A percentile compares a stretch with the other conserved stretches of the same genome.
Evolutionary conservation across 2,329 filamentous ascomycete genomes (phyloP).

Genomic region (Stromatinia cepivora): DNA sequence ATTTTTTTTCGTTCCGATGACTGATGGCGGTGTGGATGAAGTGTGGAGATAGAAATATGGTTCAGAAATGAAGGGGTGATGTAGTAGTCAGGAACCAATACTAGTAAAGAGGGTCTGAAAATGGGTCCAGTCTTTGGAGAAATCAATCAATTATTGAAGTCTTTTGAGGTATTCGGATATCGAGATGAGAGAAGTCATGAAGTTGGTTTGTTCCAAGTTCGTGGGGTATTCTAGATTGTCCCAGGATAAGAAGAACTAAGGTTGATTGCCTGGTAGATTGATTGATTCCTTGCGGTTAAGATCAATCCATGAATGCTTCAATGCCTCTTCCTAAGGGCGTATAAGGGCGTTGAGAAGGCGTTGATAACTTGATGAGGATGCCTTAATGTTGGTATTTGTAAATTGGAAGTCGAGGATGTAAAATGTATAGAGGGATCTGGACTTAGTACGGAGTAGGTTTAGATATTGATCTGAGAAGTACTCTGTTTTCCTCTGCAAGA

Average conservation of each 20-base stretch:
- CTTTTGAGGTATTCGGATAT: background rate
- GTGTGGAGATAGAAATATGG: slow-evolving; percentile 18
- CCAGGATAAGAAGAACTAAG: background rate
- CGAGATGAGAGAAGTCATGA: background rate
- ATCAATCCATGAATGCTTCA: background rate
- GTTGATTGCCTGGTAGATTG: background rate
- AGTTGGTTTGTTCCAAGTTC: background rate
- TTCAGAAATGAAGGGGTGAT: slow-evolving; percentile 5
- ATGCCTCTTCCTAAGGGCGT: background rate
- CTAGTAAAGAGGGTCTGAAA: background rate
- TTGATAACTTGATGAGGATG: too few relatives aligned
- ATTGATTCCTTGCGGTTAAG: background rate
- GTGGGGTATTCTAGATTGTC: background rate
- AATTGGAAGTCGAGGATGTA: too few relatives aligned
- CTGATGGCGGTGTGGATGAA: slow-evolving; percentile 16
- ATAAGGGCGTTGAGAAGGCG: background rate
- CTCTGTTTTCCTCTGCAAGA: too few relatives aligned
- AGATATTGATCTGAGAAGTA: too few relatives aligned
- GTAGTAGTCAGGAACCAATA: slow-evolving; percentile 11
- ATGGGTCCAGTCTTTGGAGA: background rate
- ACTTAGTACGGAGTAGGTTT: too few relatives aligned
- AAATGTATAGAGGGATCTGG: too few relatives aligned
- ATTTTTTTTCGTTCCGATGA: background rate
- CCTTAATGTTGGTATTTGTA: background rate
- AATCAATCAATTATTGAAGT: background rate